Evolutionary conservation across 2,329 filamentous ascomycete genomes (phyloP), one percentile per base, ranked within the genome.

Genomic region (Botrytis pseudocinerea): DNA sequence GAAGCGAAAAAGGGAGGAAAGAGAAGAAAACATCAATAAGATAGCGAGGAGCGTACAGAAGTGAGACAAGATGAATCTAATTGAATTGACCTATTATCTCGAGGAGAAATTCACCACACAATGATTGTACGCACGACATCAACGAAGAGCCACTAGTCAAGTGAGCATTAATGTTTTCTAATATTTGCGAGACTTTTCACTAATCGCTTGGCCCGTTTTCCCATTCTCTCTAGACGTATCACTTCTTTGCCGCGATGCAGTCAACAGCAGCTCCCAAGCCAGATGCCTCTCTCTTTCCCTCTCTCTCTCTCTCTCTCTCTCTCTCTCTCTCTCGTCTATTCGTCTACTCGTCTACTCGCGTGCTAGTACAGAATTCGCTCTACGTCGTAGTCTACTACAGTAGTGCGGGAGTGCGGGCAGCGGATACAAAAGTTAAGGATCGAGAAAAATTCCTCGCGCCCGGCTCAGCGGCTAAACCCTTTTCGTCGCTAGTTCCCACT

Each of bases 361-460:
- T 35, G 6, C 35, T 35, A 35, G 35, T 4, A 32, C 32, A 4
- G 32, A 32, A 32, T 32, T 32, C 32, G 32, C 32, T 2, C 2
- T 32, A 32, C 32, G 32, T 32, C 32, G 32, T 32, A 32, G 32
- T 32, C 32, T 32, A 0, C 32, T 32, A 32, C 32, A 38, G 38
- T 28, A n/a, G 51, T 28, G 51, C 51, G 51, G 51, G n/a, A 57
- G n/a, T 57, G 51, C 51, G 51, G 51, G 51, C 51, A 57, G 51
- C 51, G 51, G 51, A 57, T 28, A 18, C n/a, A 57, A 18, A 28
- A 28, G n/a, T 57, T 57, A 57, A 57, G n/a, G n/a, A 28, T 28
- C 38, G 20, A 28, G 64, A 64, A 71, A 71, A 71, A 72, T 38
- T 40, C 70, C 62, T 72, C 62, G 48, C 54, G n/a, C n/a, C 62